Conservation (phyloP, 2,329 filamentous ascomycete genomes). For the Pseudogymnoascus sp. region DNA sequence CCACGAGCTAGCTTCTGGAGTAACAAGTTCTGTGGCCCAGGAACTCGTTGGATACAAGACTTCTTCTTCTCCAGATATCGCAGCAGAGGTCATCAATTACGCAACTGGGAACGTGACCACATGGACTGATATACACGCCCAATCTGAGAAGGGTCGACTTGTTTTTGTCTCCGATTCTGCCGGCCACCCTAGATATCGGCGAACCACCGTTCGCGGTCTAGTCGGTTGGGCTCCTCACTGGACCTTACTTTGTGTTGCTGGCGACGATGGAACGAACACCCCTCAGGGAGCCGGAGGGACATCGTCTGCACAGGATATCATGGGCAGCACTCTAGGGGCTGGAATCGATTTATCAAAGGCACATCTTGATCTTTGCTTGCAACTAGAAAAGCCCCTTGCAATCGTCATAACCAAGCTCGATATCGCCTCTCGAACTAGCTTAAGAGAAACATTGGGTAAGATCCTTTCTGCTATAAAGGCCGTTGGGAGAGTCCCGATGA, state of each 20-base stretch:
- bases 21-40: slow-evolving; percentile 91
- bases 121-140: slow-evolving; percentile 89
- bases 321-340: slow-evolving; percentile 40
- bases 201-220: slow-evolving; percentile 82
- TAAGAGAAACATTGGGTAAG: slow-evolving; percentile 63
- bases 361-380: slow-evolving; percentile 77
- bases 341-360: slow-evolving; percentile 66
- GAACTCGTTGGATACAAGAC: slow-evolving; percentile 79
- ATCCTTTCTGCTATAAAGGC: slow-evolving; percentile 71
- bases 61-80: slow-evolving; percentile 22
- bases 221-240: slow-evolving; percentile 95
- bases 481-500: slow-evolving; percentile 62
- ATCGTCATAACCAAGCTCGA: slow-evolving; percentile 90
- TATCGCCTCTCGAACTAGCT: slow-evolving; percentile 61
- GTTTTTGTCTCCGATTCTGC: slow-evolving; percentile 89
- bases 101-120: slow-evolving; percentile 77
- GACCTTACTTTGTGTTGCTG: slow-evolving; percentile 79
- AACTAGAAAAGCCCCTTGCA: slow-evolving; percentile 66
- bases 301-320: slow-evolving; percentile 41
- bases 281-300: slow-evolving; percentile 30
- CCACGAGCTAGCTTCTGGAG: slow-evolving; percentile 83
- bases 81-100: slow-evolving; percentile 63
- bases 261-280: slow-evolving; percentile 54
- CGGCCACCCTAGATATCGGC: slow-evolving; percentile 78
- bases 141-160: slow-evolving; percentile 62